A percentile compares a stretch with the other conserved stretches of the same genome.
phyloP scores from a whole-genome alignment of 2,329 filamentous ascomycete species.

The Colletotrichum neosansevieriae region DNA sequence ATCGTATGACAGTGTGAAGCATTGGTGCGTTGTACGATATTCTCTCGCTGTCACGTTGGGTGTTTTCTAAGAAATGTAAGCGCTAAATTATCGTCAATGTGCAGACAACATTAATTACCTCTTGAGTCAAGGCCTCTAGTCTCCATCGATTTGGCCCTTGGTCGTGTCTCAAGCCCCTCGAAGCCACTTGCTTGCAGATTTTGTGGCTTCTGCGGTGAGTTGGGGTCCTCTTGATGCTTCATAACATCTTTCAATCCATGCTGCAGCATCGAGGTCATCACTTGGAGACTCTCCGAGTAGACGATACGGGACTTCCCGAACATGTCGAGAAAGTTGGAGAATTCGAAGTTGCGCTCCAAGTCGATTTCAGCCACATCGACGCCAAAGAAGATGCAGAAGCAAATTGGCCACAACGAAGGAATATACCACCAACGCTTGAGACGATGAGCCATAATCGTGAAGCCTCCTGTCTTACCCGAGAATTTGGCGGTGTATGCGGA shows the following conservation, averaged over 20 bases:
- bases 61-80: constrained; percentile 49
- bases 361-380: constrained; percentile 81
- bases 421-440: constrained; percentile 91
- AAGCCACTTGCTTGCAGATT: constrained; percentile 41
- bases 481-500: constrained; percentile 87
- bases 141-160: constrained; percentile 73
- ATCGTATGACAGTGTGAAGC: constrained; percentile 81
- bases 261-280: constrained; percentile 89
- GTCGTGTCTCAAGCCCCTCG: constrained; percentile 49
- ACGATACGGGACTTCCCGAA: constrained; percentile 78
- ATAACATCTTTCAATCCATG: constrained; percentile 81
- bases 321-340: constrained; percentile 78
- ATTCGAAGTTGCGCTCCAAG: constrained; percentile 79
- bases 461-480: constrained; percentile 84
- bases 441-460: constrained; percentile 84
- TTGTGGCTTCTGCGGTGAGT: constrained; percentile 57
- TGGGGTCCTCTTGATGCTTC: constrained; percentile 70
- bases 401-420: constrained; percentile 86
- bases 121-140: constrained; percentile 68
- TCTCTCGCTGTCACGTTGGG: constrained; percentile 59
- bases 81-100: neutral
- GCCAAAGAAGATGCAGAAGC: constrained; percentile 89
- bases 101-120: constrained; percentile 51
- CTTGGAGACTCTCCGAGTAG: constrained; percentile 81
- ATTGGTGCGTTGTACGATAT: constrained; percentile 69